phyloP scores from a whole-genome alignment of 2,329 filamentous ascomycete genomes.

The Talaromyces amestolkiae region DNA sequence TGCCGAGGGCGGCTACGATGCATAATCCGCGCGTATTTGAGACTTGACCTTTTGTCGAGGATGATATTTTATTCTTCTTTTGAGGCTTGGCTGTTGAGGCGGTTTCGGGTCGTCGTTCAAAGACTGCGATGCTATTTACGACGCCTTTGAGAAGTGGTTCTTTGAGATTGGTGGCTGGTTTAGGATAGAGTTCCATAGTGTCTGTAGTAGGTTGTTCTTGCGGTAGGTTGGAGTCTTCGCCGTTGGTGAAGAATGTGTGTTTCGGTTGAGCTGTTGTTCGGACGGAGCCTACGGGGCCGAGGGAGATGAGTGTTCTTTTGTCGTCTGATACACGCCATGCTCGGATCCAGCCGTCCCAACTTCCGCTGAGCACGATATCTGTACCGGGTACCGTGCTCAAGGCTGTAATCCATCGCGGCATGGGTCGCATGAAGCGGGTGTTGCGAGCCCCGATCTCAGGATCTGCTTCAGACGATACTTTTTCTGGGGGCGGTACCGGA shows the following conservation, averaged over 20 bases:
- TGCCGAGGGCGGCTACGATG: slow-evolving; percentile 80
- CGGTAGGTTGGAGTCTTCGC: neutral
- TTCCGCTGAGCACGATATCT: slow-evolving; percentile 84
- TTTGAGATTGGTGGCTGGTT: slow-evolving; percentile 12
- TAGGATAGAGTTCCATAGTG: neutral
- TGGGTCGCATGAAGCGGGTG: slow-evolving; percentile 53
- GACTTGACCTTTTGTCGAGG: neutral
- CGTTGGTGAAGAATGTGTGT: slow-evolving; percentile 27
- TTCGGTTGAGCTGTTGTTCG: slow-evolving; percentile 33
- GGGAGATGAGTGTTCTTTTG: slow-evolving; percentile 70
- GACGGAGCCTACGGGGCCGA: slow-evolving; percentile 62
- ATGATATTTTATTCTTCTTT: slow-evolving; percentile 18
- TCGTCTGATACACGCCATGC: slow-evolving; percentile 84
- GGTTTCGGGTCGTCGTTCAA: slow-evolving; percentile 64
- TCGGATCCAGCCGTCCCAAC: slow-evolving; percentile 87
- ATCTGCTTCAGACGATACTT: slow-evolving; percentile 72
- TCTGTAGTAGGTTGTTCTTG: neutral
- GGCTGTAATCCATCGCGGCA: slow-evolving; percentile 85
- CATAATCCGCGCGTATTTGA: slow-evolving; percentile 61
- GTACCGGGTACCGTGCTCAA: slow-evolving; percentile 83
- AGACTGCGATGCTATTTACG: slow-evolving; percentile 83
- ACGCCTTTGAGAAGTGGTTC: slow-evolving; percentile 63
- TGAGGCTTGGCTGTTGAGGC: slow-evolving; percentile 12
- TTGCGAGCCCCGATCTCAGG: slow-evolving; percentile 50
- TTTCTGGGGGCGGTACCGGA: slow-evolving; percentile 62